A percentile compares a stretch with the other conserved stretches of the same genome.
Evolutionary conservation across 495 filamentous ascomycete genomes (phyloP).

Genomic region (Aspergillus ostianus): DNA sequence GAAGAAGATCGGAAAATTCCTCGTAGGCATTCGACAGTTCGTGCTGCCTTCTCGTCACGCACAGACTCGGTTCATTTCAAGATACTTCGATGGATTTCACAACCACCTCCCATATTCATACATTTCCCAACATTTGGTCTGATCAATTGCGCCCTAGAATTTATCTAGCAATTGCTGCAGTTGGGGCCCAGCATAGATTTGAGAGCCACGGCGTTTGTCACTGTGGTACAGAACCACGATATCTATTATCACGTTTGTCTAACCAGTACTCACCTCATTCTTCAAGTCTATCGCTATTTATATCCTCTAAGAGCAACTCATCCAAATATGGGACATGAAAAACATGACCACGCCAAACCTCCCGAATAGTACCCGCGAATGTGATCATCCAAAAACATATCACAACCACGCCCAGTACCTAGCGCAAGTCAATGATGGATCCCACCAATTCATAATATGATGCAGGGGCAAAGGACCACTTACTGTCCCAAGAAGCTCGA

Average conservation of each 20-base stretch:
- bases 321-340: slow-evolving; percentile 49
- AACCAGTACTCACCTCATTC: too few species aligned
- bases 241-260: too few species aligned
- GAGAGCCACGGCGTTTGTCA: too few species aligned
- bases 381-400: slow-evolving; percentile 45
- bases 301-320: slow-evolving; percentile 26
- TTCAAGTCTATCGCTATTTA: too few species aligned
- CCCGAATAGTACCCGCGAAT: slow-evolving; percentile 32
- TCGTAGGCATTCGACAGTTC: neutral
- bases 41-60: neutral
- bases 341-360: slow-evolving; percentile 37
- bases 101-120: neutral
- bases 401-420: slow-evolving; percentile 41
- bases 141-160: neutral
- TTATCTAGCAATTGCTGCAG: neutral
- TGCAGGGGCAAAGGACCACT: slow-evolving; percentile 5
- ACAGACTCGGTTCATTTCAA: neutral
- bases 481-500: slow-evolving; percentile 49
- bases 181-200: slow-evolving; percentile 1
- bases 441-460: neutral
- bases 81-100: neutral
- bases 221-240: too few species aligned
- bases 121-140: neutral
- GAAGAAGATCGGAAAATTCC: neutral
- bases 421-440: neutral